phyloP scores from a whole-genome alignment of 176 grass and related monocot genomes.

The Aegilops longissima region DNA sequence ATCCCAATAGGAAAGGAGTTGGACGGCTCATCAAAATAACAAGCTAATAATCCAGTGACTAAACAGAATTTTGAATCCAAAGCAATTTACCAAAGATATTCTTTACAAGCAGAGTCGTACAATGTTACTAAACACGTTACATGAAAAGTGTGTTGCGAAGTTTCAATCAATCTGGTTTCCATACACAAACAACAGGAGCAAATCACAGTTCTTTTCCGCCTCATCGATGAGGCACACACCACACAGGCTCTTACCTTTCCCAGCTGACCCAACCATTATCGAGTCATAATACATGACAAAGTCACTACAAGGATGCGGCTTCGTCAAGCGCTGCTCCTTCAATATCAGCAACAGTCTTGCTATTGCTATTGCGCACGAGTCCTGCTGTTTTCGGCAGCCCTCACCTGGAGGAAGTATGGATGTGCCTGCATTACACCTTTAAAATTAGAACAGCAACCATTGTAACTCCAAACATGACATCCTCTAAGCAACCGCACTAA shows the following conservation, averaged over 20 bases:
- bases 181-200: constrained; percentile 8
- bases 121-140: constrained; percentile 16
- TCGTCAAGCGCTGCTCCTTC: not conserved
- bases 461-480: not conserved
- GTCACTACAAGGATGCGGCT: not conserved
- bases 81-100: not conserved
- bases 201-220: not conserved
- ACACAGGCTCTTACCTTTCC: not conserved
- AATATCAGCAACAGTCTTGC: not conserved
- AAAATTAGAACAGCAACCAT: constrained; percentile 3
- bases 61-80: not conserved
- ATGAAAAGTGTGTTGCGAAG: constrained; percentile 20
- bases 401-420: constrained; percentile 89
- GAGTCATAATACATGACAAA: constrained; percentile 28
- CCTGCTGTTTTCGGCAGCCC: constrained; percentile 89
- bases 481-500: no score
- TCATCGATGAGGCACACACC: not conserved
- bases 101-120: constrained; percentile 29
- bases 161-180: not conserved
- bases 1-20: no score
- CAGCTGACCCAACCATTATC: constrained; percentile 8
- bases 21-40: not conserved
- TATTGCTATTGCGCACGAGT: constrained; percentile 36
- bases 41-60: not conserved
- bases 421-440: constrained; percentile 53